Base-by-base conservation (phyloP, 768 basidiomycete species). In the Trametes coccinea region DNA sequence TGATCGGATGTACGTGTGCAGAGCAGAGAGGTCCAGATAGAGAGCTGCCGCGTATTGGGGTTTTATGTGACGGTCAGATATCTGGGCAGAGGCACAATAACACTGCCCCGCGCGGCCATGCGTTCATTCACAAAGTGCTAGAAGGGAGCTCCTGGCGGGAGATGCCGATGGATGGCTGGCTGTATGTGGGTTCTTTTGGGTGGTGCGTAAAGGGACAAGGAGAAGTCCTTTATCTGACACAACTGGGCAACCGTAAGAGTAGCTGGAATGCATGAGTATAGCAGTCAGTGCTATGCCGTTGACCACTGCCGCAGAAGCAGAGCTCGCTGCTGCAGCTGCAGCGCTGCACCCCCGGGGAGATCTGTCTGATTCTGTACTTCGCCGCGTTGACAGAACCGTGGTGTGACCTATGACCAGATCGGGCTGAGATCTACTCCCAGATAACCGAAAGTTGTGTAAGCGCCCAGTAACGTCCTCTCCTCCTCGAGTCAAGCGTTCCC, bases 151-250 rank as follows among this genome's bases (percentile, higher is more conserved):
- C 22, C 22, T 22, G 37, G 33, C 57, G 57, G 57, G 37, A 59
- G 57, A 59, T 59, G 57, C 57, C 57, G 57, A 52, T 37, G 30
- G 49, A 59, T 59, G 34, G 34, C 34, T 37, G 17, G 17, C 47
- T 45, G 49, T 30, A 59, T 59, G 48, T 56, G 44, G 33, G 4
- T 14, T 22, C 22, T 22, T 22, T 22, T 22, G 22, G 22, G 22
- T 22, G 22, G 22, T 37, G 34, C 34, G 34, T 11, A 37, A 11
- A 37, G 11, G 5, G 34, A 37, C 34, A 11, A 37, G 5, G 22
- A 22, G 22, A 22, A 22, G 22, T 22, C 22, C 22, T 22, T 22
- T 22, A 22, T 22, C 22, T 22, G 22, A 22, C 22, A 22, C 22
- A 22, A 22, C 22, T 22, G 22, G 22, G 22, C 22, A 22, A 22